Percentiles rank a stretch among this genome's conserved stretches.
These are phyloP conservation scores for Exophiala xenobiotica DNA, from an alignment of 2,329 filamentous ascomycete species.

Conservation along the genomic window DNA sequence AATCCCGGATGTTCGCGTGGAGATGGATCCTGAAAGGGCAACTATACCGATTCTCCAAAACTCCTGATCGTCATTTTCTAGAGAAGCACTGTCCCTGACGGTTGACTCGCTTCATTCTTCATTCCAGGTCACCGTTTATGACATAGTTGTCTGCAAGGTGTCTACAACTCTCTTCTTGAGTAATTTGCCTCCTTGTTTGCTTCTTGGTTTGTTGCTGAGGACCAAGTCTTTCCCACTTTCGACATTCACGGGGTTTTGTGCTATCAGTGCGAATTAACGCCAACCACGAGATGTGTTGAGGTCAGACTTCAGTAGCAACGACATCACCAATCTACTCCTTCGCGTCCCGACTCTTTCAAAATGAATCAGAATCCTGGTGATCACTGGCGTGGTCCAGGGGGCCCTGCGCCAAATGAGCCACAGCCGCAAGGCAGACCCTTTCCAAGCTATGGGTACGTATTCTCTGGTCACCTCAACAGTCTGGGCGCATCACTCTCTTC, in stretches of 20 bases:
- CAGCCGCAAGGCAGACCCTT: slow-evolving; percentile 37
- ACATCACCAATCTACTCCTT: neutral
- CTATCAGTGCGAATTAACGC: slow-evolving; percentile 9
- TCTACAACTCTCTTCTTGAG: no score
- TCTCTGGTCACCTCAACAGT: slow-evolving; percentile 7
- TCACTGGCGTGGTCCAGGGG: slow-evolving; percentile 43
- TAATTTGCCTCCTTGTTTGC: slow-evolving; percentile 9
- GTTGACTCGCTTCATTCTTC: neutral
- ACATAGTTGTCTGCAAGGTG: no score
- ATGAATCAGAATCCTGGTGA: slow-evolving; percentile 30
- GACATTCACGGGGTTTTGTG: neutral
- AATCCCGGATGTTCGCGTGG: no score
- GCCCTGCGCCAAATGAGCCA: slow-evolving; percentile 34
- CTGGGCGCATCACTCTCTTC: no score
- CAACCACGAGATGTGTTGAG: slow-evolving; percentile 15
- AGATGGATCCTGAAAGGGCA: neutral
- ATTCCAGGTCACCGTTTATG: no score
- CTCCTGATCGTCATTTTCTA: neutral
- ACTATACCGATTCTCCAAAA: neutral
- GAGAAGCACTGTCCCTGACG: no score
- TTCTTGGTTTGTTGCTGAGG: neutral
- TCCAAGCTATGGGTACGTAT: slow-evolving; percentile 45
- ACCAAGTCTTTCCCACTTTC: neutral
- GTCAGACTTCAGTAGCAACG: neutral
- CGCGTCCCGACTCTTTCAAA: slow-evolving; percentile 2